Evolutionary conservation across 73 alveolate species (phyloP).

Genomic region (Effrenium voratum): DNA sequence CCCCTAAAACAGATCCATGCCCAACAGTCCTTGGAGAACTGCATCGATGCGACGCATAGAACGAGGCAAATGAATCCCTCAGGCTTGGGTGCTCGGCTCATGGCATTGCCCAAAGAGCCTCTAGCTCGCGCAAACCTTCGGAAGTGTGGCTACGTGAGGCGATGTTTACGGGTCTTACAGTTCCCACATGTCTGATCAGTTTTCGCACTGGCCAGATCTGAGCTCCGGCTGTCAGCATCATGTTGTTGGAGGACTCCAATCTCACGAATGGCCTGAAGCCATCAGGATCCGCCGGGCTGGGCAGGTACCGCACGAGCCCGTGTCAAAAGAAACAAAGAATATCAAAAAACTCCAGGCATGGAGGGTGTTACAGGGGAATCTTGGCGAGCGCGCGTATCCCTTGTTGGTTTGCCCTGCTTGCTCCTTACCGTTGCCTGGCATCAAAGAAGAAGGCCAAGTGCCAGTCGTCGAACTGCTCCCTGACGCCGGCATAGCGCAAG

Average conservation of each 20-base stretch:
- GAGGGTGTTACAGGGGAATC: too few relatives aligned
- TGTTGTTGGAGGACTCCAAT: slow-evolving; percentile 58
- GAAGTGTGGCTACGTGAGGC: too few relatives aligned
- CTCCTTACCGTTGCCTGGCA: slow-evolving; percentile 26
- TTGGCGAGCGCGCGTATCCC: too few relatives aligned
- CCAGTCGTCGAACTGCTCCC: slow-evolving; percentile 90
- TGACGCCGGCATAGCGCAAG: background rate
- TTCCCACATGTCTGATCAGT: background rate
- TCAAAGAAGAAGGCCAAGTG: slow-evolving; percentile 90
- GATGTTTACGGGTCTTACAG: too few relatives aligned
- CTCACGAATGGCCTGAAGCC: slow-evolving; percentile 66
- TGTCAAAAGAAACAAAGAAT: too few relatives aligned
- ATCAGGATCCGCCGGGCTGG: background rate
- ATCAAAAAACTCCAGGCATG: too few relatives aligned
- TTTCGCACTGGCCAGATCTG: background rate
- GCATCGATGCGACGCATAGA: slow-evolving; percentile 82
- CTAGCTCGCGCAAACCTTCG: too few relatives aligned
- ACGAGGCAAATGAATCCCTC: slow-evolving; percentile 85
- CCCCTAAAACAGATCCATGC: too few relatives aligned
- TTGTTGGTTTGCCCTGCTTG: too few relatives aligned
- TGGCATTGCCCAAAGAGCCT: too few relatives aligned
- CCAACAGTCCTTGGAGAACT: slow-evolving; percentile 94
- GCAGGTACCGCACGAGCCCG: too few relatives aligned
- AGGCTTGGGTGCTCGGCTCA: too few relatives aligned
- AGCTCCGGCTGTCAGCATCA: slow-evolving; percentile 74